Conservation (phyloP, 208 protist genomes). For the Acanthamoeba quina region DNA sequence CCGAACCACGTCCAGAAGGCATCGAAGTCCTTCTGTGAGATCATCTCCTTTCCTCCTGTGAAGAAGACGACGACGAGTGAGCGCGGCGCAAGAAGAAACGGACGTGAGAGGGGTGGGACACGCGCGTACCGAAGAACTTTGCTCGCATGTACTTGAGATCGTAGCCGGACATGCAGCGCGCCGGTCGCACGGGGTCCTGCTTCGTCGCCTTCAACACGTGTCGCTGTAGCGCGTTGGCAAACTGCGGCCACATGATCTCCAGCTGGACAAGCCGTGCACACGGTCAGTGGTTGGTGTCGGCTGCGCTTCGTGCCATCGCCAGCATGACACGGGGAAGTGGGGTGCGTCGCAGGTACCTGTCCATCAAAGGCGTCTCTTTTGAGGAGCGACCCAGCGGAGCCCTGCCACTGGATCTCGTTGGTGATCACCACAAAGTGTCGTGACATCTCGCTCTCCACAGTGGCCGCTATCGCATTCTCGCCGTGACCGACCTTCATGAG, state of each 20-base stretch:
- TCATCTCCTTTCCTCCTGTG: slow-evolving; percentile 50
- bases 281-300: too few relatives aligned
- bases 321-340: too few relatives aligned
- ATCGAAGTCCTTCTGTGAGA: slow-evolving; percentile 71
- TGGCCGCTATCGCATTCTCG: slow-evolving; percentile 34
- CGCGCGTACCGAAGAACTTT: slow-evolving; percentile 9
- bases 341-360: neutral
- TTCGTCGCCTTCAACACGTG: slow-evolving; percentile 61
- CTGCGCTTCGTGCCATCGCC: too few relatives aligned
- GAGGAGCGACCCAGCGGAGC: slow-evolving; percentile 69
- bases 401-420: slow-evolving; percentile 75
- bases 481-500: slow-evolving; percentile 65
- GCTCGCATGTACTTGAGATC: slow-evolving; percentile 74
- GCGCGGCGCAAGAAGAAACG: too few relatives aligned
- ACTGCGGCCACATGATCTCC: slow-evolving; percentile 65
- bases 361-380: slow-evolving; percentile 65
- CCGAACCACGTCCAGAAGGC: slow-evolving; percentile 73
- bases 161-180: slow-evolving; percentile 58
- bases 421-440: slow-evolving; percentile 72
- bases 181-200: slow-evolving; percentile 55
- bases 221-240: slow-evolving; percentile 44
- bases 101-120: too few relatives aligned
- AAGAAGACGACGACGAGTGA: too few relatives aligned
- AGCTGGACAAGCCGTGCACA: too few relatives aligned
- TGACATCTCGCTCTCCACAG: slow-evolving; percentile 53